Percentiles rank a stretch among this genome's conserved stretches.
phyloP scores from a whole-genome alignment of 2,329 filamentous ascomycete species.

The Calonectria pseudoturangicola region DNA sequence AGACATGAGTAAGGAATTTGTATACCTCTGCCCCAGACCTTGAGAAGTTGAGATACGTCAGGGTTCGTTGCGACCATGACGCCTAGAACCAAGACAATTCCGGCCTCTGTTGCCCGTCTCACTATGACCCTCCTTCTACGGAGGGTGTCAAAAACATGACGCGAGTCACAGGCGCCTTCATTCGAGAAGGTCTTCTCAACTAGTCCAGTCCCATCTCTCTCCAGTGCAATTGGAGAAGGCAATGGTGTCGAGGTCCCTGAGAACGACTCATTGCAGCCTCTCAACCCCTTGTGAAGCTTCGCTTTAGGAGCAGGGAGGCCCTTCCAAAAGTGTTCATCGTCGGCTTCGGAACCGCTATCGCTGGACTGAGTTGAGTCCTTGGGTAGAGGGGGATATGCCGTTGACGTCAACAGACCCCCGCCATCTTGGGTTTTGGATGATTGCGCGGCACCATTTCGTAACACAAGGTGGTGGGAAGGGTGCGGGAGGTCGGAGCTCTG shows the following conservation, averaged over 20 bases:
- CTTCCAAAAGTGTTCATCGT: slow-evolving; percentile 93
- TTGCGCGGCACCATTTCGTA: slow-evolving; percentile 48
- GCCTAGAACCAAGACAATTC: slow-evolving; percentile 70
- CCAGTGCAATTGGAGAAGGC: slow-evolving; percentile 67
- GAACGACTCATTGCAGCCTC: slow-evolving; percentile 73
- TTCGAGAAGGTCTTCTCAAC: slow-evolving; percentile 46
- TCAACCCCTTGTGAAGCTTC: slow-evolving; percentile 85
- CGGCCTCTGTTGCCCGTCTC: slow-evolving; percentile 71
- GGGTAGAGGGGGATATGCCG: slow-evolving; percentile 58
- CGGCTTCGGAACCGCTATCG: slow-evolving; percentile 95
- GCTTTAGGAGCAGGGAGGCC: slow-evolving; percentile 87
- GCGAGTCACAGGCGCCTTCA: slow-evolving; percentile 45
- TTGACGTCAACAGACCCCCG: slow-evolving; percentile 50
- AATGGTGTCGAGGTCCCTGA: slow-evolving; percentile 75
- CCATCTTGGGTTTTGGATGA: slow-evolving; percentile 44
- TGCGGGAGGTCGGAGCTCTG: slow-evolving; percentile 74
- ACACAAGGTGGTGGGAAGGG: slow-evolving; percentile 64
- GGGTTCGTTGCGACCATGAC: slow-evolving; percentile 68
- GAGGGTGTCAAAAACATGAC: slow-evolving; percentile 51
- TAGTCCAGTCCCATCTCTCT: slow-evolving; percentile 62
- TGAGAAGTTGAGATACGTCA: slow-evolving; percentile 66
- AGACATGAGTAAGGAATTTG: neutral
- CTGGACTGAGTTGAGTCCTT: slow-evolving; percentile 79
- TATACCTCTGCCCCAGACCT: slow-evolving; percentile 70
- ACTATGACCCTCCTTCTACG: slow-evolving; percentile 70